phyloP scores from a whole-genome alignment of 495 filamentous ascomycete species.

The Penicillium soppii region DNA sequence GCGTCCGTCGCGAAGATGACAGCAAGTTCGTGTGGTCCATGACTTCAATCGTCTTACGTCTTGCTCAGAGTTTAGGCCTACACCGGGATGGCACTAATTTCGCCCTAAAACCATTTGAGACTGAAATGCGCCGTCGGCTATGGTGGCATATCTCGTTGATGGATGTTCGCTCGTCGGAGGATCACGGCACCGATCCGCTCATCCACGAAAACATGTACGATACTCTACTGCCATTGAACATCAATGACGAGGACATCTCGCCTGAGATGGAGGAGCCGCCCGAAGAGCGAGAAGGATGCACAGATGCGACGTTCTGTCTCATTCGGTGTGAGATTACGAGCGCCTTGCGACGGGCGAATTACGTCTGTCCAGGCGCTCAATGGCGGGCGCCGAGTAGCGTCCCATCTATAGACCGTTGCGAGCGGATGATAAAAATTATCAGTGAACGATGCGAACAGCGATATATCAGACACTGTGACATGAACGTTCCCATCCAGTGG shows the following conservation, averaged over 20 bases:
- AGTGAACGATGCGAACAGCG: slow-evolving; percentile 60
- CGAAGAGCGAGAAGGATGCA: slow-evolving; percentile 55
- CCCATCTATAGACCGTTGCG: slow-evolving; percentile 50
- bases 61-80: slow-evolving; percentile 76
- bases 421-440: slow-evolving; percentile 61
- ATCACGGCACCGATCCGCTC: slow-evolving; percentile 77
- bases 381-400: slow-evolving; percentile 17
- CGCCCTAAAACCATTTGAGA: slow-evolving; percentile 70
- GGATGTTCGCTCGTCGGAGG: slow-evolving; percentile 76
- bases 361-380: slow-evolving; percentile 27
- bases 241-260: slow-evolving; percentile 76
- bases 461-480: slow-evolving; percentile 53
- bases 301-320: slow-evolving; percentile 79
- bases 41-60: slow-evolving; percentile 70
- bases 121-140: slow-evolving; percentile 78
- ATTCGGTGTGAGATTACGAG: slow-evolving; percentile 63
- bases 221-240: slow-evolving; percentile 69
- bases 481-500: slow-evolving; percentile 67
- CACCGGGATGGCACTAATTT: slow-evolving; percentile 79
- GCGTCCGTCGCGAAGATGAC: slow-evolving; percentile 64
- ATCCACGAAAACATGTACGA: slow-evolving; percentile 71
- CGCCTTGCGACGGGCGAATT: slow-evolving; percentile 41
- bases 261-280: slow-evolving; percentile 64
- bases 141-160: slow-evolving; percentile 83
- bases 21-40: slow-evolving; percentile 67